A percentile compares a stretch with the other conserved stretches of the same genome.
phyloP scores from a whole-genome alignment of 208 protist species.

The Leishmania amazonensis region DNA sequence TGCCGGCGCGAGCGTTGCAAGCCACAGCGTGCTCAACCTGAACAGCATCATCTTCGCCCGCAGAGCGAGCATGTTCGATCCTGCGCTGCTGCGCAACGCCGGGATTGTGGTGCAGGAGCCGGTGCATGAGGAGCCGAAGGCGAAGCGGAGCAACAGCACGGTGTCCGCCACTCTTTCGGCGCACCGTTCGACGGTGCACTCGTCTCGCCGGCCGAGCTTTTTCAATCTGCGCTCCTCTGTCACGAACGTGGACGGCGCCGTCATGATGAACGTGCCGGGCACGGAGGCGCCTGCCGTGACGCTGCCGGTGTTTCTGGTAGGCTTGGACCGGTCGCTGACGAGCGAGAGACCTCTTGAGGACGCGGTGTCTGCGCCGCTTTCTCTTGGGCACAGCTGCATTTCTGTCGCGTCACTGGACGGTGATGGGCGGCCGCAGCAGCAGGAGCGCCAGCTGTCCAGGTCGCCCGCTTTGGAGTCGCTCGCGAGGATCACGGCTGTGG shows the following conservation, averaged over 20 bases:
- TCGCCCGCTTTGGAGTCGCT: not conserved
- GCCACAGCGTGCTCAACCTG: constrained; percentile 31
- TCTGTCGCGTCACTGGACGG: not conserved
- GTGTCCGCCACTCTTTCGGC: constrained; percentile 6
- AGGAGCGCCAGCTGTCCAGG: not conserved
- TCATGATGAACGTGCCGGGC: not conserved
- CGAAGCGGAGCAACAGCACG: not conserved
- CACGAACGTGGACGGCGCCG: not conserved
- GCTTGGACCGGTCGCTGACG: not conserved
- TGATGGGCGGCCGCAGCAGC: not conserved
- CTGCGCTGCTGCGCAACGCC: constrained; percentile 23
- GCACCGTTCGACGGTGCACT: constrained; percentile 9
- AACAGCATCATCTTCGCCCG: constrained; percentile 10
- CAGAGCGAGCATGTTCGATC: constrained; percentile 26
- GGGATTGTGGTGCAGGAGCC: constrained; percentile 31
- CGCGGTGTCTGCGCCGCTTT: not conserved
- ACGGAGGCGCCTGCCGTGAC: not conserved
- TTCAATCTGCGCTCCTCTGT: not conserved
- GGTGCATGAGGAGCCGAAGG: constrained; percentile 22
- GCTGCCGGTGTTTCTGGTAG: not conserved
- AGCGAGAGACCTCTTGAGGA: not conserved
- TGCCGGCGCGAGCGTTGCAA: constrained; percentile 1
- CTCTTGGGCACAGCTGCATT: not conserved
- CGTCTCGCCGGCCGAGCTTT: not conserved
- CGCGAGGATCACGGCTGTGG: not conserved